A percentile compares a stretch with the other conserved stretches of the same genome.
Evolutionary conservation across 768 basidiomycete genomes (phyloP).

Genomic region (Paxillus rubicundulus): DNA sequence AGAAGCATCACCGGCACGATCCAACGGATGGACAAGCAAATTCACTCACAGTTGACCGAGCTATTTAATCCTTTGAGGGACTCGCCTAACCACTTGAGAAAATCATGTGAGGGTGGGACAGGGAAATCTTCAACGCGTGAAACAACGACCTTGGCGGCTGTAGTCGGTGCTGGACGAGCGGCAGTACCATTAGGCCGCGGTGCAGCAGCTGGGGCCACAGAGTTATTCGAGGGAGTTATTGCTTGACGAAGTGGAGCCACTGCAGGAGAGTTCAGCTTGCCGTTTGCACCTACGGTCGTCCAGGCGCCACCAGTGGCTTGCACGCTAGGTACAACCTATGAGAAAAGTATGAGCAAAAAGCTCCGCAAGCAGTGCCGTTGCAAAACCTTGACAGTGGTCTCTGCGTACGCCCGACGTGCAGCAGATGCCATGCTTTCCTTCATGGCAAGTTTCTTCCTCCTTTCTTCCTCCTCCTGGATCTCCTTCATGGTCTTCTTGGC

Average conservation of each 20-base stretch:
- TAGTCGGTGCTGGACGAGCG: slow-evolving; percentile 36
- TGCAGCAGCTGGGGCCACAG: slow-evolving; percentile 31
- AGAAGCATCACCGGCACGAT: slow-evolving; percentile 6
- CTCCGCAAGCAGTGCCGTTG: slow-evolving; percentile 4
- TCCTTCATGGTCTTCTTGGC: slow-evolving; percentile 96
- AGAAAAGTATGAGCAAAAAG: slow-evolving; percentile 7
- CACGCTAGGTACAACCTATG: slow-evolving; percentile 32
- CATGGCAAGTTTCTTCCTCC: slow-evolving; percentile 62
- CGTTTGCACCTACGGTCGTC: slow-evolving; percentile 83
- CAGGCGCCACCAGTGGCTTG: slow-evolving; percentile 58
- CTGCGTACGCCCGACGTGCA: slow-evolving; percentile 73
- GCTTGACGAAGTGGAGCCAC: slow-evolving; percentile 35
- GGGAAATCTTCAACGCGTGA: slow-evolving; percentile 60
- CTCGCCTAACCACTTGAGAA: slow-evolving; percentile 87
- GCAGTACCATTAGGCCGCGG: slow-evolving; percentile 39
- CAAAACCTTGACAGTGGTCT: slow-evolving; percentile 69
- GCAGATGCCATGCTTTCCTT: slow-evolving; percentile 60
- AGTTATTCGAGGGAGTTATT: slow-evolving; percentile 24
- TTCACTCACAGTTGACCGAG: slow-evolving; percentile 51
- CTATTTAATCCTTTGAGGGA: slow-evolving; percentile 71
- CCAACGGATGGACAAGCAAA: neutral
- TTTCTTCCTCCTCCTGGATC: slow-evolving; percentile 97
- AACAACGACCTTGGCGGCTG: slow-evolving; percentile 29
- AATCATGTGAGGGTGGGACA: slow-evolving; percentile 77
- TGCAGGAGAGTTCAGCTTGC: slow-evolving; percentile 47